These are phyloP conservation scores for Thuja plicata DNA, from an alignment of 83 land plant genomes.

Conservation along the genomic window DNA sequence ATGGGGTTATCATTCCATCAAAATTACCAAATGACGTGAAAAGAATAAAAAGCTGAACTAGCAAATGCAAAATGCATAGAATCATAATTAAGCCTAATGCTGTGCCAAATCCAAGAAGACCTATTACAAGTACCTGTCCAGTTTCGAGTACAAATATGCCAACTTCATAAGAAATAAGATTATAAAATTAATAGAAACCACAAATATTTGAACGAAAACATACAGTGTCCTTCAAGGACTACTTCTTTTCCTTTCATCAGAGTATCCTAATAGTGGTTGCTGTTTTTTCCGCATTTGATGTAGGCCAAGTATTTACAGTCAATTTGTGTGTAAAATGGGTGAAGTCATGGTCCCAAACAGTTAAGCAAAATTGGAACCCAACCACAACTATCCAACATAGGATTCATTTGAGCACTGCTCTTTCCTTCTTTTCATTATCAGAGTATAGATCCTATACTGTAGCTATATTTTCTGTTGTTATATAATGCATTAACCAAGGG, in stretches of 20 bases:
- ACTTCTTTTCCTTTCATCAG: background rate
- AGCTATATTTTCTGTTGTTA: background rate
- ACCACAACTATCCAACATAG: background rate
- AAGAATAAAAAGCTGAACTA: background rate
- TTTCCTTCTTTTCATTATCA: background rate
- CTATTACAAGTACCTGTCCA: background rate
- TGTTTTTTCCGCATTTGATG: background rate
- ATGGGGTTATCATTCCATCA: background rate
- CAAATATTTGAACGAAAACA: background rate
- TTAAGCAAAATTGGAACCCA: background rate
- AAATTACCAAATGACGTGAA: background rate
- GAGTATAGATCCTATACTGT: background rate
- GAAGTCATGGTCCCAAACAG: background rate
- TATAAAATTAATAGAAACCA: background rate
- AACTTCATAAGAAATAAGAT: background rate
- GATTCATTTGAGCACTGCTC: background rate
- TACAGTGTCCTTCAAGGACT: background rate
- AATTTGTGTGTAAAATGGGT: background rate
- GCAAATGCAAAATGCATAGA: background rate
- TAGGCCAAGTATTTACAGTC: background rate
- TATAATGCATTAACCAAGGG: background rate
- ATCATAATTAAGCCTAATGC: background rate
- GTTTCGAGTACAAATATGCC: background rate
- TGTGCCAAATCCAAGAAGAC: background rate
- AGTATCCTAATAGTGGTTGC: background rate